Base-by-base conservation (phyloP, 1,284 basidiomycete genomes). In the Trametes pubescens region DNA sequence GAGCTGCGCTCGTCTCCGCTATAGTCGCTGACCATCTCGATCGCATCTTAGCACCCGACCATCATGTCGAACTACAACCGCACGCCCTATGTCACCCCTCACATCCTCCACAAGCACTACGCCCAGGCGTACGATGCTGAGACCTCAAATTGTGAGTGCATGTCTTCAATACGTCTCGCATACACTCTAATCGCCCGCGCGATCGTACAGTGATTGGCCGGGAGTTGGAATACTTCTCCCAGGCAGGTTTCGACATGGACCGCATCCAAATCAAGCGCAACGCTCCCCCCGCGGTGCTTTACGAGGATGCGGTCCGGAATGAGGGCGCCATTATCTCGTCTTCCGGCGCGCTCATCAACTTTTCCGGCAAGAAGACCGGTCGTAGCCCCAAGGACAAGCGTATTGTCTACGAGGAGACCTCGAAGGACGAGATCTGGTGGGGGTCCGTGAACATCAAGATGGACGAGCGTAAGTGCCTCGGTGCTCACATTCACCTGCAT, bases 381-480 rank as follows among this genome's bases (percentile, higher is more conserved):
- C 90, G 98, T 61, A 93, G 90, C 73, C 97, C 98, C 68, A 99
- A 99, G 81, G 98, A 99, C 89, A 99, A 99, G 89, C 95, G 98
- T 73, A 99, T 99, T 74, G 98, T 99, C 76, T 99, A 87, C 78
- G 97, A 99, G 79, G 97, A 99, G 75, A 93, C 94, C 62, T 94
- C 91, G 81, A 98, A 96, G 80, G 96, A 99, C 77, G 90, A 99
- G 71, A 93, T 99, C 79, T 99, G 98, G 97, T 99, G 98, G 98
- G 97, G 98, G 51, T 93, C 95, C 59, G 96, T 99, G 74, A 99
- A 99, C 85, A 99, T 99, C 83, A 98, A 98, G 86, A 93, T 99
- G 91, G 97, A 98, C 76, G 94, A 94, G 74, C 92, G 93, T 95
- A 76, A 74, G 93, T 86, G 1, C 24, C 62, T 56, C 38, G 21